These are phyloP conservation scores for Eleusine coracana DNA, from an alignment of 176 grass and related monocot genomes.

Conservation along the genomic window DNA sequence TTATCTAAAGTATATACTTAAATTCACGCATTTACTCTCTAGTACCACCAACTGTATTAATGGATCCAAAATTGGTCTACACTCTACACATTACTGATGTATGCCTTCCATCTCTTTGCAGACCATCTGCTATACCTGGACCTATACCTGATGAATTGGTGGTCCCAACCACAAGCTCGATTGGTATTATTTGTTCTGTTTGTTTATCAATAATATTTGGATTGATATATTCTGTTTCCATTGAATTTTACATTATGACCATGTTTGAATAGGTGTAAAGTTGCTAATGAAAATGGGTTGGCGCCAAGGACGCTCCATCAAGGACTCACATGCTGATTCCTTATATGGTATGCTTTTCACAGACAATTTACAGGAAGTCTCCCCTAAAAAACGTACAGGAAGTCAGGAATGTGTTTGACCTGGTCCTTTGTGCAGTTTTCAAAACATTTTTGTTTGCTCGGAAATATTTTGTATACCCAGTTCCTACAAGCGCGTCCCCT, in stretches of 20 bases:
- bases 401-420: neutral
- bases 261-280: slow-evolving; percentile 64
- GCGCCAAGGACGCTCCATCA: slow-evolving; percentile 90
- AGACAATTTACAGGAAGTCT: neutral
- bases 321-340: slow-evolving; percentile 76
- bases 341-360: slow-evolving; percentile 74
- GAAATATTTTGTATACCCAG: neutral
- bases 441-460: slow-evolving; percentile 12
- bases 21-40: neutral
- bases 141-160: slow-evolving; percentile 90
- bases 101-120: slow-evolving; percentile 29
- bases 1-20: slow-evolving; percentile 28
- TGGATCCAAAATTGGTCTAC: neutral
- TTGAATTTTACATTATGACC: slow-evolving; percentile 14
- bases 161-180: slow-evolving; percentile 69
- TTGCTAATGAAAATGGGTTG: slow-evolving; percentile 98
- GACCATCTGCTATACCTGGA: slow-evolving; percentile 89
- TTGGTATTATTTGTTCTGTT: slow-evolving; percentile 54
- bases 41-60: neutral
- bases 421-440: neutral
- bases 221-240: slow-evolving; percentile 19
- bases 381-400: no score
- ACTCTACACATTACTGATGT: neutral
- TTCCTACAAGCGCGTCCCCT: neutral
- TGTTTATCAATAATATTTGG: slow-evolving; percentile 19